Conservation (phyloP, 2,329 filamentous ascomycete genomes). For the Diaporthe capsici region DNA sequence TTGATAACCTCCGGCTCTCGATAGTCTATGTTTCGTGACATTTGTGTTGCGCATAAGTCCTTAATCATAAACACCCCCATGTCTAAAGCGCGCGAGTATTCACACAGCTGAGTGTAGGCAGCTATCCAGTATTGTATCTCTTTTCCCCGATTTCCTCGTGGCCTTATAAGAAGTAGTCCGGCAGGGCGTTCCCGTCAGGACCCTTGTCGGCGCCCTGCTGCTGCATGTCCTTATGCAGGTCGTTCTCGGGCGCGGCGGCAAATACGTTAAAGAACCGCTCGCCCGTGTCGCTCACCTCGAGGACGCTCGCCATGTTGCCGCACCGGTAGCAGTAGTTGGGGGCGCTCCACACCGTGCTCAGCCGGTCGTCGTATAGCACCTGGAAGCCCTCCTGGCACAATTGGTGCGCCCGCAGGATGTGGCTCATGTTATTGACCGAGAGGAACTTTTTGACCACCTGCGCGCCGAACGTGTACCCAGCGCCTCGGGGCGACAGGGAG, state of each 20-base stretch:
- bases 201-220: conserved; percentile 71
- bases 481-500: conserved; percentile 90
- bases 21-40: conserved; percentile 30
- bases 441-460: conserved; percentile 99
- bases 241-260: conserved; percentile 95
- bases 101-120: neutral
- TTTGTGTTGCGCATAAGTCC: conserved; percentile 9
- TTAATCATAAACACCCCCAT: neutral
- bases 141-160: no score
- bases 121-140: conserved; percentile 19
- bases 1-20: conserved; percentile 13
- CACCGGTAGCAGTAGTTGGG: conserved; percentile 97
- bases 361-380: conserved; percentile 92
- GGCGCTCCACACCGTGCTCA: conserved; percentile 98
- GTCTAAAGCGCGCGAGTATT: neutral
- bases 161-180: conserved; percentile 77
- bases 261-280: conserved; percentile 99
- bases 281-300: conserved; percentile 94
- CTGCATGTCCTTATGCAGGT: conserved; percentile 88
- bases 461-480: conserved; percentile 96
- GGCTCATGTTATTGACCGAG: conserved; percentile 96
- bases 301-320: conserved; percentile 96
- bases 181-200: conserved; percentile 74
- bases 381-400: conserved; percentile 98
- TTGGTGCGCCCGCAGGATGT: conserved; percentile 98